Conservation (phyloP, 1,284 basidiomycete species). For the Heterobasidion occidentale region DNA sequence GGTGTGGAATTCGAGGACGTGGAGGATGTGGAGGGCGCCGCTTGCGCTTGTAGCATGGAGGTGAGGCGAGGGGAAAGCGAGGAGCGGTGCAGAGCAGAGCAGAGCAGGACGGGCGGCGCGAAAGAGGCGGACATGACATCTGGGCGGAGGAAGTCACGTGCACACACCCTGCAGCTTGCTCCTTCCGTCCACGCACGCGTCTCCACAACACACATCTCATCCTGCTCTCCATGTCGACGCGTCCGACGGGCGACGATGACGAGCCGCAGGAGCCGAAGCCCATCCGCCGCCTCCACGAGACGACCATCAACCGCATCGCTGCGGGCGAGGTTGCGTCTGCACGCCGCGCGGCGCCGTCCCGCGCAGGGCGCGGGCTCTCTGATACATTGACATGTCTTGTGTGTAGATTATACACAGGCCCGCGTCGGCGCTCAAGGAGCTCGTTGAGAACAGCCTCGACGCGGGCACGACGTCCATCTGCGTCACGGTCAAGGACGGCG, state of each 20-base stretch:
- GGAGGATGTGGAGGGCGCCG: no score
- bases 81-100: no score
- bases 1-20: no score
- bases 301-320: conserved; percentile 77
- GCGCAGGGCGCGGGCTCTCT: no score
- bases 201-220: background rate
- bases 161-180: background rate
- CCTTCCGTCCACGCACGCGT: background rate
- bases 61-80: no score
- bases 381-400: background rate
- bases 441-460: conserved; percentile 93
- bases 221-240: background rate
- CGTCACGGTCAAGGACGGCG: conserved; percentile 91
- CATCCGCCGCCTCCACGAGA: conserved; percentile 65
- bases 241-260: background rate
- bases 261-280: conserved; percentile 31
- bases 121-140: no score
- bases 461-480: conserved; percentile 86
- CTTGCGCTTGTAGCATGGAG: no score
- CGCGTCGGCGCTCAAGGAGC: conserved; percentile 93
- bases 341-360: no score
- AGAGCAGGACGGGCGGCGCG: no score
- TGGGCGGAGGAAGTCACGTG: conserved; percentile 20
- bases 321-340: conserved; percentile 62
- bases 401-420: conserved; percentile 92